phyloP scores from a whole-genome alignment of 257 asterid genomes.

The Solanum bulbocastanum region DNA sequence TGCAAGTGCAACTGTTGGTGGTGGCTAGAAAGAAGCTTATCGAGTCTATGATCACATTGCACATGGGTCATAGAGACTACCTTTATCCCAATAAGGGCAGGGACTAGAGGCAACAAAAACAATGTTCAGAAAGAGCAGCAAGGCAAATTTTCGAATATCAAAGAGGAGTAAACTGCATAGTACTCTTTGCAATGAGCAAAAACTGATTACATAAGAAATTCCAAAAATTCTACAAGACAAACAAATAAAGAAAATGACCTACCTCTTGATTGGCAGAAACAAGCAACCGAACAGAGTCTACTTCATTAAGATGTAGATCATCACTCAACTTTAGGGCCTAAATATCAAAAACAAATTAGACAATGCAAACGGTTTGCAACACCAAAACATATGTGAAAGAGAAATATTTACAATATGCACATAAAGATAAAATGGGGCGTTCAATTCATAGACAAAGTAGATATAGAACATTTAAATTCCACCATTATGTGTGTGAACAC shows the following conservation, averaged over 20 bases:
- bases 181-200: background rate
- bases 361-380: conserved; percentile 8
- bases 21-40: background rate
- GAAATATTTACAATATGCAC: background rate
- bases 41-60: background rate
- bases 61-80: background rate
- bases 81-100: background rate
- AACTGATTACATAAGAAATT: background rate
- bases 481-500: background rate
- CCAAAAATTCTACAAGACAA: background rate
- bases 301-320: conserved; percentile 91
- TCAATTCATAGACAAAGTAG: background rate
- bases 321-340: conserved; percentile 90
- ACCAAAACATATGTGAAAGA: background rate
- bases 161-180: background rate
- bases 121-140: background rate
- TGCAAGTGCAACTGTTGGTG: background rate
- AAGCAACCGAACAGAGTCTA: conserved; percentile 76
- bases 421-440: background rate
- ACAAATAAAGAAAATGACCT: conserved; percentile 2
- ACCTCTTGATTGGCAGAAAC: conserved; percentile 93
- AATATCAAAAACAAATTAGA: conserved; percentile 7
- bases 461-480: background rate
- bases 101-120: background rate
- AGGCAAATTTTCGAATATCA: background rate